Conservation (phyloP, 2,329 filamentous ascomycete genomes). For the Tolypocladium sp. region DNA sequence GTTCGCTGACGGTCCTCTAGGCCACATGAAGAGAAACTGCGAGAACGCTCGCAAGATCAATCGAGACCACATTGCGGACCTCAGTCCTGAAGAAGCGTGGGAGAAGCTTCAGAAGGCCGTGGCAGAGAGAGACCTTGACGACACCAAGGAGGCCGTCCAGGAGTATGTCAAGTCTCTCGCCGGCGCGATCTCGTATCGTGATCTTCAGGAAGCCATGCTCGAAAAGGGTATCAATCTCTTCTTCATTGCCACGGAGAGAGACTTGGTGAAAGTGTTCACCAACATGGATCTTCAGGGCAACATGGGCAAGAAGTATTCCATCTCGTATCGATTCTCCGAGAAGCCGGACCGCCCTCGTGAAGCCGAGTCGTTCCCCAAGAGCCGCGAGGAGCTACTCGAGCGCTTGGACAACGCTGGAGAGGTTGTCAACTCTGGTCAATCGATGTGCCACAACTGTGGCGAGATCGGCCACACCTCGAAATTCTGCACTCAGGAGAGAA, state of each 20-base stretch:
- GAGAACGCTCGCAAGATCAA: constrained; percentile 50
- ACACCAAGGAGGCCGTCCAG: constrained; percentile 49
- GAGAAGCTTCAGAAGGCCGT: constrained; percentile 42
- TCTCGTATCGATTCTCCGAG: constrained; percentile 52
- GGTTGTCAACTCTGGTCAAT: constrained; percentile 47
- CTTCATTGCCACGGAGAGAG: constrained; percentile 54
- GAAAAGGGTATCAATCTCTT: constrained; percentile 42
- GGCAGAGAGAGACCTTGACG: constrained; percentile 47
- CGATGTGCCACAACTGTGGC: constrained; percentile 55
- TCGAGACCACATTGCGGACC: constrained; percentile 37
- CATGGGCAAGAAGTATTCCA: constrained; percentile 52
- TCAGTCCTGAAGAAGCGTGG: constrained; percentile 50
- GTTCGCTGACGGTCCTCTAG: constrained; percentile 23
- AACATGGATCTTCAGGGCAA: constrained; percentile 68
- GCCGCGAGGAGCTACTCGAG: constrained; percentile 48
- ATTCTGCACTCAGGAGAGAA: constrained; percentile 48
- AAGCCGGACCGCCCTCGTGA: constrained; percentile 51
- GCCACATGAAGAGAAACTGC: constrained; percentile 48
- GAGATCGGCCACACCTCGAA: constrained; percentile 55
- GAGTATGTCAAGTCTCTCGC: constrained; percentile 51
- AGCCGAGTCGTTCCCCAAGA: constrained; percentile 49
- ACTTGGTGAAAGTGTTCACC: constrained; percentile 47
- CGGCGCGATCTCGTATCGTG: constrained; percentile 46
- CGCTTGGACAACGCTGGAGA: constrained; percentile 60
- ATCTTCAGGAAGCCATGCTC: constrained; percentile 54